These are phyloP conservation scores for Phanerochaete sordida DNA, from an alignment of 768 basidiomycete species.

Conservation along the genomic window DNA sequence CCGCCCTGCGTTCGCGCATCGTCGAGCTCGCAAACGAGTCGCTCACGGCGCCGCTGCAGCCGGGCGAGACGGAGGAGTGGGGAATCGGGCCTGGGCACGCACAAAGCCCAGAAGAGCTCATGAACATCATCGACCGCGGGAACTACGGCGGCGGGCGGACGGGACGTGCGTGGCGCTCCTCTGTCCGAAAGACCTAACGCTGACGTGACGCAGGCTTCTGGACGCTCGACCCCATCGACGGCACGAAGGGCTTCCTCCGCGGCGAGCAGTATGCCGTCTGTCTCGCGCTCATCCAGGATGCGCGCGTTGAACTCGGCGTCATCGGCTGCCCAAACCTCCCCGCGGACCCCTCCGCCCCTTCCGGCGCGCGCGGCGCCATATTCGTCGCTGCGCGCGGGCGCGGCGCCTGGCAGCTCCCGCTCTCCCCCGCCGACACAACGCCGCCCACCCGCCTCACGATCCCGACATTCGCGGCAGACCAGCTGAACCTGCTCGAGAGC, in stretches of 20 bases:
- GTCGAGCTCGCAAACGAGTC: slow-evolving; percentile 81
- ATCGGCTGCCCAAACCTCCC: slow-evolving; percentile 94
- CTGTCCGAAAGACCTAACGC: slow-evolving; percentile 7
- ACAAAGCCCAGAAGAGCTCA: slow-evolving; percentile 53
- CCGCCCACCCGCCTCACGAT: slow-evolving; percentile 52
- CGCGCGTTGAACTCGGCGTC: slow-evolving; percentile 76
- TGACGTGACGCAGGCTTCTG: slow-evolving; percentile 58
- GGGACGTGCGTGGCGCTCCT: slow-evolving; percentile 55
- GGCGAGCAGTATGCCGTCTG: slow-evolving; percentile 95
- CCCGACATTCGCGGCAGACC: slow-evolving; percentile 41
- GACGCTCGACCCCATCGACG: slow-evolving; percentile 90
- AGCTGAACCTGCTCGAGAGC: slow-evolving; percentile 79
- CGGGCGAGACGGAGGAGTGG: slow-evolving; percentile 65
- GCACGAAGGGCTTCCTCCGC: slow-evolving; percentile 90
- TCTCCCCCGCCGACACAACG: slow-evolving; percentile 44
- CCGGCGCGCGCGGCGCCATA: slow-evolving; percentile 69
- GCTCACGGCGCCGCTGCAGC: slow-evolving; percentile 47
- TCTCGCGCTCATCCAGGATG: slow-evolving; percentile 77
- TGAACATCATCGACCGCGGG: slow-evolving; percentile 87
- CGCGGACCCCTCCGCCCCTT: slow-evolving; percentile 45
- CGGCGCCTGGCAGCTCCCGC: slow-evolving; percentile 71
- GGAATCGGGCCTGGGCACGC: slow-evolving; percentile 61
- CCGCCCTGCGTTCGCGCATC: slow-evolving; percentile 57
- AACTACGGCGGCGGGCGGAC: slow-evolving; percentile 63
- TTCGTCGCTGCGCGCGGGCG: slow-evolving; percentile 87